Base-by-base conservation (phyloP, 805 yeast genomes). In the Priceomyces castillae region DNA sequence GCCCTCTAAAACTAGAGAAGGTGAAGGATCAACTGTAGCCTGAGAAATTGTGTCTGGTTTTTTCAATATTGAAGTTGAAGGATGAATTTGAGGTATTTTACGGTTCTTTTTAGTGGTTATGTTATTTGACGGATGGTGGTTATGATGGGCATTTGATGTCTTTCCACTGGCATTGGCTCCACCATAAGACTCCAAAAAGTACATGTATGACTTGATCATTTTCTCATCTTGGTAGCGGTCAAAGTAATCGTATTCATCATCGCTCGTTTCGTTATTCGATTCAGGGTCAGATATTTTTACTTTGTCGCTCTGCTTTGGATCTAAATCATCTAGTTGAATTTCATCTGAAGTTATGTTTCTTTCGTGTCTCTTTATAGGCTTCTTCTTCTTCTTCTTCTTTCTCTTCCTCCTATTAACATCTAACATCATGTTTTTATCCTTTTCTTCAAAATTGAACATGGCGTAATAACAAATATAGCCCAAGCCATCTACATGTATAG, bases 391-490 rank as follows among this genome's bases (percentile, higher is more conserved):
- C 50, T 48, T 39, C 46, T 31, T 42, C 39, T 43, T 51, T 44
- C 45, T 52, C 47, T 40, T 47, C 39, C 26, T 48, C 46, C 52
- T 62, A 46, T 52, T 61, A 51, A 50, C 48, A 42, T 58, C 64
- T 47, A 46, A 44, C 72, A 68, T 65, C 74, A 65, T 74, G 49
- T 69, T 69, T 47, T 69, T 65, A 43, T 72, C 76, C 46, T 76
- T 74, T 49, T 79, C 80, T 47, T 83, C 90, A 48, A 85, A 80
- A 51, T 88, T 84, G 65, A 94, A 94, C 82, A 88, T 87, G 2
- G 98, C 98, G 73, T 84, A 89, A 23, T 88, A 83, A 58, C 98
- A 92, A 30, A 94, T 96, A 57, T 90, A 85, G 0, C 99, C 99
- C 33, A 94, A 69, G 0, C 97, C 98, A 66, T 90, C 97, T 38